Percentiles rank a stretch among this genome's conserved stretches.
These are phyloP conservation scores for Aspergillus affinis DNA, from an alignment of 495 filamentous ascomycete species.

Conservation along the genomic window DNA sequence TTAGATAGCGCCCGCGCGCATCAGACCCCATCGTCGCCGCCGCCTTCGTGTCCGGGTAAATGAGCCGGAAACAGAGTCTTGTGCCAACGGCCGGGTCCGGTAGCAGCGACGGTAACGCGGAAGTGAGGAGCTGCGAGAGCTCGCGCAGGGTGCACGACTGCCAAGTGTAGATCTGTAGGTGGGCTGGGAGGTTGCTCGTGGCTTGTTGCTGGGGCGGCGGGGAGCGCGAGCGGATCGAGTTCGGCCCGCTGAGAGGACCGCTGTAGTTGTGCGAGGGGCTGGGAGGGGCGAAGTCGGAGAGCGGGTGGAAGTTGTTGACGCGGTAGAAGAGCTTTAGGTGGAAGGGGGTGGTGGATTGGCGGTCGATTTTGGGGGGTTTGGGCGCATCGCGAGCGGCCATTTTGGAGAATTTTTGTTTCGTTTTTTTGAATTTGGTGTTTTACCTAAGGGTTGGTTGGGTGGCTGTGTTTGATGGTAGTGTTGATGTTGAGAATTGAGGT, in stretches of 20 bases:
- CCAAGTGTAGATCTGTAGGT: slow-evolving; percentile 89
- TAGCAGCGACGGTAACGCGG: slow-evolving; percentile 64
- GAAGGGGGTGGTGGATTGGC: slow-evolving; percentile 81
- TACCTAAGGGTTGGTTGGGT: neutral
- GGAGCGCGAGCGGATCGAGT: slow-evolving; percentile 37
- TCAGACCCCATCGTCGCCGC: slow-evolving; percentile 43
- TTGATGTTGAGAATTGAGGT: neutral
- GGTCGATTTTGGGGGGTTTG: slow-evolving; percentile 46
- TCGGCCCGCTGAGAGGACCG: slow-evolving; percentile 34
- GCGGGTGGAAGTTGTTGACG: slow-evolving; percentile 65
- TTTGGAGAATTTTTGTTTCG: neutral
- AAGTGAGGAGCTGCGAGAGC: slow-evolving; percentile 71
- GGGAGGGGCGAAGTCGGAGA: slow-evolving; percentile 34
- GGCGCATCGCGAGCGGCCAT: slow-evolving; percentile 18
- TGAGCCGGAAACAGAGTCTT: slow-evolving; percentile 78
- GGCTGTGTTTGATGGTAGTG: neutral
- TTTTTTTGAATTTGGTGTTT: neutral
- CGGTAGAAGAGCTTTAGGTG: slow-evolving; percentile 89
- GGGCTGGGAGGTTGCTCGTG: slow-evolving; percentile 53
- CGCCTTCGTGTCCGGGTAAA: slow-evolving; percentile 76
- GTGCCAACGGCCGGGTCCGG: slow-evolving; percentile 77
- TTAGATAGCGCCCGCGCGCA: slow-evolving; percentile 60
- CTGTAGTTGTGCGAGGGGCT: slow-evolving; percentile 19
- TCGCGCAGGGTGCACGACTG: slow-evolving; percentile 78
- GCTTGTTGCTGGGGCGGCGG: slow-evolving; percentile 26